Evolutionary conservation across 2,329 filamentous ascomycete genomes (phyloP).

Genomic region (Epichloe hybrida): DNA sequence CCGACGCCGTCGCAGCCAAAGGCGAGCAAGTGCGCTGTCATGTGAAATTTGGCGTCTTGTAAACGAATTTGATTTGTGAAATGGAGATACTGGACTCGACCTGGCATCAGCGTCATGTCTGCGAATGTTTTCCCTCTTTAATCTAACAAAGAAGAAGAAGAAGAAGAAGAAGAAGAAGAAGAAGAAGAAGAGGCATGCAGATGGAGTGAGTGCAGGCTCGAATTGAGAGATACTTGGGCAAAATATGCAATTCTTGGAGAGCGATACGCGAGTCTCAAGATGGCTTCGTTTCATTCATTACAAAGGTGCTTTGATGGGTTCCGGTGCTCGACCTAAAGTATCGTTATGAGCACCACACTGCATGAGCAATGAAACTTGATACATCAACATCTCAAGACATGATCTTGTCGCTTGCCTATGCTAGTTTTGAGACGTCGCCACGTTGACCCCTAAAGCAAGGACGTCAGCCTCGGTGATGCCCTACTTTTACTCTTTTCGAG

Average conservation of each 20-base stretch:
- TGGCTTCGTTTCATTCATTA: not conserved
- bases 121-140: not conserved
- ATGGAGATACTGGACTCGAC: not conserved
- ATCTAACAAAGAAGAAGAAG: not conserved
- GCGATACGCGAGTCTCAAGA: too few species aligned
- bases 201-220: not conserved
- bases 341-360: too few species aligned
- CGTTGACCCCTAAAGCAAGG: too few species aligned
- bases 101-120: not conserved
- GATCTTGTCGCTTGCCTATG: too few species aligned
- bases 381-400: too few species aligned
- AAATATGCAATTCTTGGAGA: not conserved
- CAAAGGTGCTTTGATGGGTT: not conserved
- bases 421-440: too few species aligned
- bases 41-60: slow-evolving; percentile 22
- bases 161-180: not conserved
- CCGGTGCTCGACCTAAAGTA: too few species aligned
- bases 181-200: not conserved
- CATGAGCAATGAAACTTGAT: too few species aligned
- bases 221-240: not conserved
- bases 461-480: too few species aligned
- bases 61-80: too few species aligned
- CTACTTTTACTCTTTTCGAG: too few species aligned
- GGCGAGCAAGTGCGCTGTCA: slow-evolving; percentile 38
- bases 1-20: slow-evolving; percentile 17